Evolutionary conservation across 2,329 filamentous ascomycete species (phyloP).

Genomic region (Scortechinia acanthostroma): DNA sequence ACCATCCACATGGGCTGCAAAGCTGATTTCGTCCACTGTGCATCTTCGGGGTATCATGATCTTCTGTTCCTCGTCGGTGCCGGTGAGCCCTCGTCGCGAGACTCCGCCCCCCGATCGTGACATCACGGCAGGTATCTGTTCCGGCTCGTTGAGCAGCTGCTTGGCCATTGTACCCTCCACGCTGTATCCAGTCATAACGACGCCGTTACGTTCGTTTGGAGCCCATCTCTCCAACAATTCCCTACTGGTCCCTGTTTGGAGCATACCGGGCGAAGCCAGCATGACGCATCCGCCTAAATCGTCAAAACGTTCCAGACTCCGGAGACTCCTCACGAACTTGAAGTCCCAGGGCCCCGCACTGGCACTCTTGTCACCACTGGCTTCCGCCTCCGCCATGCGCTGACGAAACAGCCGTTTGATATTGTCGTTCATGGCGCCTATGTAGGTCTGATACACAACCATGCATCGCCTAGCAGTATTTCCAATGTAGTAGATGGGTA

Average conservation of each 20-base stretch:
- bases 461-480: slow-evolving; percentile 94
- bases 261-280: slow-evolving; percentile 95
- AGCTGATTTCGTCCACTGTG: slow-evolving; percentile 88
- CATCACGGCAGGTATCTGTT: slow-evolving; percentile 92
- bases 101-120: slow-evolving; percentile 23
- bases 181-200: slow-evolving; percentile 96
- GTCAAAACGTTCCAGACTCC: slow-evolving; percentile 90
- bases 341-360: slow-evolving; percentile 95
- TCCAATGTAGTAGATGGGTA: slow-evolving; percentile 94
- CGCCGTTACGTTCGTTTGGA: slow-evolving; percentile 91
- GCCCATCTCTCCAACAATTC: slow-evolving; percentile 93
- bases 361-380: slow-evolving; percentile 64
- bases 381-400: slow-evolving; percentile 83
- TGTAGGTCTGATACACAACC: slow-evolving; percentile 97
- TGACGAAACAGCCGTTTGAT: slow-evolving; percentile 93
- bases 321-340: slow-evolving; percentile 83
- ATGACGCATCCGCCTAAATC: slow-evolving; percentile 94
- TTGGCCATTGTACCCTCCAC: slow-evolving; percentile 98
- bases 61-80: slow-evolving; percentile 66
- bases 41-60: slow-evolving; percentile 87
- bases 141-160: slow-evolving; percentile 87
- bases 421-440: slow-evolving; percentile 98
- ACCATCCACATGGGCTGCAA: slow-evolving; percentile 93
- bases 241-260: slow-evolving; percentile 90
- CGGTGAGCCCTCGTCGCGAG: background rate